These are phyloP conservation scores for Aureobasidium pullulans DNA, from an alignment of 2,329 filamentous ascomycete species.

Conservation along the genomic window DNA sequence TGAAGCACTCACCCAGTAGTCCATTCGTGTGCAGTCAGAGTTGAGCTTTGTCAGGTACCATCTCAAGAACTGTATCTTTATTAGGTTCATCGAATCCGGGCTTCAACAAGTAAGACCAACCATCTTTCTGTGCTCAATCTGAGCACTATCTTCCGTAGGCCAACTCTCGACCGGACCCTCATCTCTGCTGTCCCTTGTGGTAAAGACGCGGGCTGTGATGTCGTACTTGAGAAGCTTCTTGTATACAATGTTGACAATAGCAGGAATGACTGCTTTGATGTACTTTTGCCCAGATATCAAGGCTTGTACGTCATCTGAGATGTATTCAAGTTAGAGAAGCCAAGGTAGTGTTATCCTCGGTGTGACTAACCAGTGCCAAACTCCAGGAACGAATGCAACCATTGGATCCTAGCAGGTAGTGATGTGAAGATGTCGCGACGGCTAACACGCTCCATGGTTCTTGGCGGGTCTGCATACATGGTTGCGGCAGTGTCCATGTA, in stretches of 20 bases:
- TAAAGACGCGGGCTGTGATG: conserved; percentile 72
- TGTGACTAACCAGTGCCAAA: conserved; percentile 38
- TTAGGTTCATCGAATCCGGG: no score
- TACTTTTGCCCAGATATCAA: conserved; percentile 64
- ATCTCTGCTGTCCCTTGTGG: conserved; percentile 52
- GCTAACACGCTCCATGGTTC: conserved; percentile 52
- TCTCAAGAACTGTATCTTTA: conserved; percentile 48
- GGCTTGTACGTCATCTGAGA: conserved; percentile 63
- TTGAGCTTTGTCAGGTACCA: conserved; percentile 70
- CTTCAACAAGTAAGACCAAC: background rate
- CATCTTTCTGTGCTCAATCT: conserved; percentile 71
- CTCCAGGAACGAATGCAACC: conserved; percentile 69
- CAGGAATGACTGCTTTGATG: conserved; percentile 73
- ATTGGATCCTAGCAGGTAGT: conserved; percentile 61
- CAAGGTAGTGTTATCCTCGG: background rate
- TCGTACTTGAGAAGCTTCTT: conserved; percentile 73
- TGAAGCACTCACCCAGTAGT: conserved; percentile 54
- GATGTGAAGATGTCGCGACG: conserved; percentile 65
- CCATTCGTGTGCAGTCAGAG: conserved; percentile 64
- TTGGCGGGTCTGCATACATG: conserved; percentile 16
- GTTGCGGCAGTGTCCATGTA: background rate
- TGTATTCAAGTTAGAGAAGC: conserved; percentile 15
- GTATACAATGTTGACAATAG: conserved; percentile 78
- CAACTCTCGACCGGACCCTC: conserved; percentile 59
- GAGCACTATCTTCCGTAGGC: conserved; percentile 61